Base-by-base conservation (phyloP, 2,329 filamentous ascomycete species). In the Fusarium pininemorale region DNA sequence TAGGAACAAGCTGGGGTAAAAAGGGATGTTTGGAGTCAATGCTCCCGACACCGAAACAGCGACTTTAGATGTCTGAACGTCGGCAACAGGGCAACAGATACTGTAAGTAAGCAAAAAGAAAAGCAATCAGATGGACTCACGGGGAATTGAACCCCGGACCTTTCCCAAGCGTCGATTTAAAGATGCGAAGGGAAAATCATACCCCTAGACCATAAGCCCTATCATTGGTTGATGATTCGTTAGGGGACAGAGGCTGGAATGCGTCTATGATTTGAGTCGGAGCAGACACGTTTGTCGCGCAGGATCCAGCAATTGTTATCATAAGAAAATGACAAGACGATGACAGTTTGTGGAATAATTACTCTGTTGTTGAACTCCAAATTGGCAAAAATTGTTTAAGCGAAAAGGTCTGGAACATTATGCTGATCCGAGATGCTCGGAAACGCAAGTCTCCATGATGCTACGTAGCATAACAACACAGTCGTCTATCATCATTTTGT, bases 121-220 rank as follows among this genome's bases (percentile, higher is more conserved):
- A 14, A 7, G n/a, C 24, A 48, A 39, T 38, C 10, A 50, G 41
- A 51, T 69, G 67, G 67, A 69, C 67, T 70, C 67, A 69, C 67
- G 51, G 67, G 67, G 67, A 69, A 58, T 69, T 69, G 66, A 69
- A 69, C 66, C 66, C 66, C 57, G 66, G 66, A 69, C 66, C 66
- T 63, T 63, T 69, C 66, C 66, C 58, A 69, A 28, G 66, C 64
- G 53, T 39, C 54, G 50, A 44, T 55, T 26, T 2, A n/a, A 56
- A 63, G 32, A 69, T 69, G 66, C 65, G 66, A 69, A 69, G 65
- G 56, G 66, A 69, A 64, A 63, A 69, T 69, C 65, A 69, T 69
- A 69, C 66, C 66, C 66, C 67, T 70, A 70, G 67, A 70, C 67
- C 66, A 70, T 70, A 70, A 70, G 67, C 67, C 67, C 67, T 48